Percentiles rank a stretch among this genome's conserved stretches.
These are phyloP conservation scores for Nakazawaea ambrosiae DNA, from an alignment of 805 yeast genomes.

Conservation along the genomic window DNA sequence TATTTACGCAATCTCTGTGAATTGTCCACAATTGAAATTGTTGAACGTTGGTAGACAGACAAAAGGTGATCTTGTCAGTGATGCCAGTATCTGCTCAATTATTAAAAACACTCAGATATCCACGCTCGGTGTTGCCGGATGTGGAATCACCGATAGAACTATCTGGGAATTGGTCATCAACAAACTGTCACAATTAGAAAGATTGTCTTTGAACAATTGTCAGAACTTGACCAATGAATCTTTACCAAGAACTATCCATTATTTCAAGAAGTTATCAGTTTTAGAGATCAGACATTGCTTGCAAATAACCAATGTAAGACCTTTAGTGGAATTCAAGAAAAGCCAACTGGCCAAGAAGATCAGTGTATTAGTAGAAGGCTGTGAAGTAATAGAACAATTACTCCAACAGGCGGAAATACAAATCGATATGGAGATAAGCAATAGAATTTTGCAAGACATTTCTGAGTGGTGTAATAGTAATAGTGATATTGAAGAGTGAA, in stretches of 20 bases:
- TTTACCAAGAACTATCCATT: slow-evolving; percentile 28
- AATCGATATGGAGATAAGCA: slow-evolving; percentile 50
- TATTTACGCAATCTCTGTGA: slow-evolving; percentile 53
- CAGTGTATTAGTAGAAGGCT: slow-evolving; percentile 66
- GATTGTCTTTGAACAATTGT: slow-evolving; percentile 76
- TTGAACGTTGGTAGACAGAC: slow-evolving; percentile 78
- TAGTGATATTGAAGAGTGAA: slow-evolving; percentile 30
- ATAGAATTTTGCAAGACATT: slow-evolving; percentile 55
- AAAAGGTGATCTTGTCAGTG: slow-evolving; percentile 62
- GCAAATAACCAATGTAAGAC: slow-evolving; percentile 49
- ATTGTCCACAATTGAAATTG: slow-evolving; percentile 49
- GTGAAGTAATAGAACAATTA: slow-evolving; percentile 58
- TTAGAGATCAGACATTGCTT: slow-evolving; percentile 66
- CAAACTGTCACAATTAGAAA: slow-evolving; percentile 44
- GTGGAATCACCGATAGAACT: slow-evolving; percentile 67
- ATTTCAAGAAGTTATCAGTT: slow-evolving; percentile 57
- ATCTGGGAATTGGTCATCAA: slow-evolving; percentile 72
- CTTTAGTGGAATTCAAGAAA: slow-evolving; percentile 63
- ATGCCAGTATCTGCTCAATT: slow-evolving; percentile 54
- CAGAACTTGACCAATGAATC: slow-evolving; percentile 26
- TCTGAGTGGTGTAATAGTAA: slow-evolving; percentile 51
- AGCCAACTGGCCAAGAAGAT: slow-evolving; percentile 36
- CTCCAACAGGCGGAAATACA: slow-evolving; percentile 54
- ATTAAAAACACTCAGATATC: slow-evolving; percentile 48
- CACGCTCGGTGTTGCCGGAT: slow-evolving; percentile 88